Percentiles rank a stretch among this genome's conserved stretches.
Evolutionary conservation across 805 yeast genomes (phyloP).

Genomic region (Candida maesae): DNA sequence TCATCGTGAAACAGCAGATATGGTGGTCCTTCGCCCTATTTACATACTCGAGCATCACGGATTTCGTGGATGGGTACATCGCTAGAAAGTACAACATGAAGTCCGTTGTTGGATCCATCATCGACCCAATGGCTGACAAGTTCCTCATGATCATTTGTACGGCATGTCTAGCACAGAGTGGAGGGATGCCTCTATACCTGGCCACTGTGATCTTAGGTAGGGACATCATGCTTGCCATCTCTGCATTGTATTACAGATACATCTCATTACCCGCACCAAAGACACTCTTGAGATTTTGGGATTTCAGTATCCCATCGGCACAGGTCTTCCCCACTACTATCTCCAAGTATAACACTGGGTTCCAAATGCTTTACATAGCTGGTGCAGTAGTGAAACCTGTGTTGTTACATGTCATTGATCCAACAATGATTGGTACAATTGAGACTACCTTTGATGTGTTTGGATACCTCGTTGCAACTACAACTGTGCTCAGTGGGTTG

Average conservation of each 20-base stretch:
- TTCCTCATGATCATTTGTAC: conserved; percentile 85
- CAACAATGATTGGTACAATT: conserved; percentile 25
- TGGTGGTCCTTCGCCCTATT: conserved; percentile 68
- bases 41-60: conserved; percentile 84
- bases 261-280: conserved; percentile 71
- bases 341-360: conserved; percentile 84
- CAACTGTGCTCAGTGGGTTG: conserved; percentile 76
- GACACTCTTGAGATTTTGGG: conserved; percentile 69
- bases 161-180: conserved; percentile 61
- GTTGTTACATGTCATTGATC: conserved; percentile 32
- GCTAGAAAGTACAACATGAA: conserved; percentile 78
- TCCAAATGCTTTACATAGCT: conserved; percentile 89
- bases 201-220: conserved; percentile 78
- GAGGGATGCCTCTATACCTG: conserved; percentile 64
- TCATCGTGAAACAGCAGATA: conserved; percentile 61
- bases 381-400: conserved; percentile 55
- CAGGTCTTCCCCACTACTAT: conserved; percentile 84
- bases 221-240: conserved; percentile 66
- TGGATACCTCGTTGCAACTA: conserved; percentile 57
- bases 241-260: conserved; percentile 72
- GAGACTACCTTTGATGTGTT: conserved; percentile 30
- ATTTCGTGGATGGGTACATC: conserved; percentile 85
- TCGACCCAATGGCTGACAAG: conserved; percentile 96
- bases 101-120: conserved; percentile 81
- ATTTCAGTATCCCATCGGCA: conserved; percentile 75